A percentile compares a stretch with the other conserved stretches of the same genome.
Evolutionary conservation across 2,329 filamentous ascomycete genomes (phyloP).

Genomic region (Hymenoscyphus salicellus): DNA sequence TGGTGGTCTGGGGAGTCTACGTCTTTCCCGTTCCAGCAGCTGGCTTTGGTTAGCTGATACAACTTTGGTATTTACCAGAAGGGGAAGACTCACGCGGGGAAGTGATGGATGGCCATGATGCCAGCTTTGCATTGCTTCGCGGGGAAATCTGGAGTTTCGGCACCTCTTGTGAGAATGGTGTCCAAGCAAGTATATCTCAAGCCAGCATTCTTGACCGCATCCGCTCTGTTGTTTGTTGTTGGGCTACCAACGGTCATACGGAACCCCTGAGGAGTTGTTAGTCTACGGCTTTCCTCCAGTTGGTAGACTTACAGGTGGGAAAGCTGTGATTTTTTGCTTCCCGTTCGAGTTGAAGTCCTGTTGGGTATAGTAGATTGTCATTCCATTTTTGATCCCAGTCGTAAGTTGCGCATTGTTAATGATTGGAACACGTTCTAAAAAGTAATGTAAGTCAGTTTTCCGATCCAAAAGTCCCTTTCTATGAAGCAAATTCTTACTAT

Average conservation of each 20-base stretch:
- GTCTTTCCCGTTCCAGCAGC: constrained; percentile 28
- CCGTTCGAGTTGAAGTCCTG: constrained; percentile 11
- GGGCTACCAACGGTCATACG: constrained; percentile 20
- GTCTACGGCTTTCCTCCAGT: not conserved
- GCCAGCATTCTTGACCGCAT: constrained; percentile 1
- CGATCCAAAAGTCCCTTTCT: not conserved
- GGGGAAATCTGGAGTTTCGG: constrained; percentile 18
- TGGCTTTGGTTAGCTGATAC: not conserved
- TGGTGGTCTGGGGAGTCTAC: constrained; percentile 43
- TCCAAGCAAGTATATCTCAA: constrained; percentile 18
- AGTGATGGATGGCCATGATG: constrained; percentile 17
- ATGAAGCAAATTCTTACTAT: constrained; percentile 12
- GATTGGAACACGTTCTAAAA: constrained; percentile 25
- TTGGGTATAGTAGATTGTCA: constrained; percentile 39
- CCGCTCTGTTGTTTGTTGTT: constrained; percentile 8
- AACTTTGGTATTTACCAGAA: not conserved
- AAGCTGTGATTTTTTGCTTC: constrained; percentile 6
- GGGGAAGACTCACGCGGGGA: constrained; percentile 10
- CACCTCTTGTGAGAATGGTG: constrained; percentile 10
- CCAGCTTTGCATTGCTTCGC: constrained; percentile 11
- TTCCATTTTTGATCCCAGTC: constrained; percentile 32
- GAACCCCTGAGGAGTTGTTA: constrained; percentile 15
- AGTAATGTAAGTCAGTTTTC: not conserved
- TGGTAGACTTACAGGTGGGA: not conserved
- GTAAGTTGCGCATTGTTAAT: constrained; percentile 32